Evolutionary conservation across 2,329 filamentous ascomycete genomes (phyloP).

Genomic region (Orbilia quercus): DNA sequence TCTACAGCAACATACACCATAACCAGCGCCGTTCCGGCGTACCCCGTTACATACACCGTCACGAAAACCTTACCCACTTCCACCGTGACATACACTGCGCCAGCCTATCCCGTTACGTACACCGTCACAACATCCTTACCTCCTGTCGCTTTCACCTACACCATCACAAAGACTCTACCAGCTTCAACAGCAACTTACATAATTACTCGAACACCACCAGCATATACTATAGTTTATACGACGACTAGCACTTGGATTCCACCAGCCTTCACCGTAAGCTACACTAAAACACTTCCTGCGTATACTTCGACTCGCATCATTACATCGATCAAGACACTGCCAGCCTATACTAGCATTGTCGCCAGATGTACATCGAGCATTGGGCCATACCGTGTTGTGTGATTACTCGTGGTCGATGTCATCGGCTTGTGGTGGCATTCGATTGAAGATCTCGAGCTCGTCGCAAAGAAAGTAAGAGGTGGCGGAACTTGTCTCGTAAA

Average conservation of each 20-base stretch:
- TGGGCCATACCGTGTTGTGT: no score
- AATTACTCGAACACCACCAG: neutral
- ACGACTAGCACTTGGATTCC: no score
- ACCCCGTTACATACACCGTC: neutral
- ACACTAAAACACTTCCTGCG: neutral
- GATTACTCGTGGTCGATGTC: no score
- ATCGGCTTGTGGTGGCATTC: no score
- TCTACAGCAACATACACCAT: no score
- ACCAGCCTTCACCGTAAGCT: no score
- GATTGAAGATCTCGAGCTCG: no score
- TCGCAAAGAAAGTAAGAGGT: no score
- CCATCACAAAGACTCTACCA: neutral
- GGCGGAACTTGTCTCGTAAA: no score
- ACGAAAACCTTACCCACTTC: neutral
- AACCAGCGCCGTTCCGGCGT: neutral
- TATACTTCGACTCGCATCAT: conserved; percentile 1
- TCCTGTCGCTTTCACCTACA: neutral
- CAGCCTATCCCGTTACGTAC: neutral
- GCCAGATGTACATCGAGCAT: neutral
- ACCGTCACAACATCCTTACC: neutral
- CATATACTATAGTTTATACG: neutral
- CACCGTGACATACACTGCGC: neutral
- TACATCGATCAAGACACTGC: conserved; percentile 6
- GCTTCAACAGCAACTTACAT: neutral
- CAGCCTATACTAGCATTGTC: conserved; percentile 13